Evolutionary conservation across 495 filamentous ascomycete species (phyloP), one percentile per base, ranked within the genome.

Genomic region (Ramalina peruviana): DNA sequence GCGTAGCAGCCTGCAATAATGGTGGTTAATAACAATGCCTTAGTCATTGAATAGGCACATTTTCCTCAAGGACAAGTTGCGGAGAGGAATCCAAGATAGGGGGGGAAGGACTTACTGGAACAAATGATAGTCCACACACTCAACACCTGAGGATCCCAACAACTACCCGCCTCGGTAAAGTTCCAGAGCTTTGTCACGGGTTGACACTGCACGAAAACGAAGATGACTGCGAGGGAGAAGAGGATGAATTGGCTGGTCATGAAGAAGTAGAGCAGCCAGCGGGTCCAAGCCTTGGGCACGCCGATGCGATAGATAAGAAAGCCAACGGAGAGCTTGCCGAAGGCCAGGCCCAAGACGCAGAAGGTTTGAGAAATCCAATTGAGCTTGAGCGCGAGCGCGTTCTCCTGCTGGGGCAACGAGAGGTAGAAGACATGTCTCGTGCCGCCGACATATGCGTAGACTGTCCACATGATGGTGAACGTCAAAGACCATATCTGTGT

Each of bases 11-110:
- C 36, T 50, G 15, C 30, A 23, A 36, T 33, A 4, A 36, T 57
- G 3, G 63, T 60, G 48, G 63, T 11, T 7, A 30, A 30, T 30
- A 4, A 30, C 1, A 30, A 6, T 30, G 27, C 27, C 1, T 20
- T 20, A 3, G 27, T 30, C 27, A 27, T 27, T 27, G 27, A 30
- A 30, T 30, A 30, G 27, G 27, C 27, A 30, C 1, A 3, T 4
- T 30, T 30, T 30, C 19, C 19, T 27, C 26, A 27, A 27, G 3
- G 10, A 30, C 5, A 30, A 30, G 27, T 1, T 3, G 3, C 27
- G 27, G 27, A 30, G 10, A 30, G 3, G 27, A 2, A 3, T 30
- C 3, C 27, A 30, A 3, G 27, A 30, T 6, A 4, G 27, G 27
- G 27, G 3, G 3, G 3, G 3, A 30, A 30, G 27, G 27, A 30